Evolutionary conservation across 768 basidiomycete species (phyloP).

Genomic region (Daedaleopsis sinensis): DNA sequence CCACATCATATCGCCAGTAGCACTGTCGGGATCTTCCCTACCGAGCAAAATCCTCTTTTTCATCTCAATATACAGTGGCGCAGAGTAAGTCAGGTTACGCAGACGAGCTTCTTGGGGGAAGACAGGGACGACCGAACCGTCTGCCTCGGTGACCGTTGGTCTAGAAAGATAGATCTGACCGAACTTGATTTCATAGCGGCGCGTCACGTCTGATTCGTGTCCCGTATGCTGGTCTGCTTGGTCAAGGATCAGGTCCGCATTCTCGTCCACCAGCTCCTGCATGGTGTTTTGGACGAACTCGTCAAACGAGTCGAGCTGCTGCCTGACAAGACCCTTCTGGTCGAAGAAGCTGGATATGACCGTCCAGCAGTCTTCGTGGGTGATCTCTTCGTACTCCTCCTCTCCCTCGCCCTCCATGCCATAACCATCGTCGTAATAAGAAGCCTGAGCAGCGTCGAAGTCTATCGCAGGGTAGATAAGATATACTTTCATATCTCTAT

Average conservation of each 20-base stretch:
- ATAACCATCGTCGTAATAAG: constrained; percentile 59
- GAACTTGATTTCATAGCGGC: constrained; percentile 96
- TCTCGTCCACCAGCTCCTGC: constrained; percentile 99
- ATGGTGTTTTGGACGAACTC: constrained; percentile 99
- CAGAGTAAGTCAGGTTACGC: constrained; percentile 94
- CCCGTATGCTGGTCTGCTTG: constrained; percentile 97
- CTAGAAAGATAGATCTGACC: constrained; percentile 97
- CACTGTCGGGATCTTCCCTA: constrained; percentile 78
- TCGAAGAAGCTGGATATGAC: constrained; percentile 97
- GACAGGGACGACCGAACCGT: constrained; percentile 90
- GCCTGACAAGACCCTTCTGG: constrained; percentile 95
- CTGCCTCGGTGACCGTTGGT: constrained; percentile 93
- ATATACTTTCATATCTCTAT: not conserved
- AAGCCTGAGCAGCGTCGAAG: constrained; percentile 27
- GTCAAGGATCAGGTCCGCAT: constrained; percentile 92
- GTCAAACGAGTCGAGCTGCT: constrained; percentile 97
- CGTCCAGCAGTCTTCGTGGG: constrained; percentile 93
- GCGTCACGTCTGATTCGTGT: constrained; percentile 74
- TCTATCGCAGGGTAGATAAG: constrained; percentile 1
- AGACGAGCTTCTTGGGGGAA: constrained; percentile 97
- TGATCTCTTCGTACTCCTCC: constrained; percentile 74
- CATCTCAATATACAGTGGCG: constrained; percentile 95
- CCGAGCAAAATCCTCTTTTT: constrained; percentile 82
- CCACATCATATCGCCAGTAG: constrained; percentile 81
- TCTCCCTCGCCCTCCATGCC: constrained; percentile 54